These are phyloP conservation scores for Coniferiporia weirii DNA, from an alignment of 1,284 basidiomycete genomes.

Conservation along the genomic window DNA sequence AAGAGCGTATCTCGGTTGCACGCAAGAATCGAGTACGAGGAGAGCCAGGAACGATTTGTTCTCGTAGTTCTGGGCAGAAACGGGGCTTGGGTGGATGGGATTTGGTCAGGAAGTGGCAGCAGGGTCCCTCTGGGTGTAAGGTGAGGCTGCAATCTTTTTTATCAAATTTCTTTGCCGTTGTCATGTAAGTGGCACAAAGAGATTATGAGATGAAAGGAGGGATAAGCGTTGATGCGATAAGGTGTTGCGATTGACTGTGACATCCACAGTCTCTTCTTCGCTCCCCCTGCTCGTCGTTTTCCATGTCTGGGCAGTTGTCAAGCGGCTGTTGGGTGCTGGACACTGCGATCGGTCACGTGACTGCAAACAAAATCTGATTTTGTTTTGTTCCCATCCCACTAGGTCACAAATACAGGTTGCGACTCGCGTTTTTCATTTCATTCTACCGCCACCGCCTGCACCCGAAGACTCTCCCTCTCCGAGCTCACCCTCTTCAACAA, in stretches of 20 bases:
- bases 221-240: neutral
- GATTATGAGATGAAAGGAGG: neutral
- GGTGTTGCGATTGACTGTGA: neutral
- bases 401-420: constrained; percentile 99
- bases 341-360: constrained; percentile 10
- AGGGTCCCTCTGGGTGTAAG: constrained; percentile 78
- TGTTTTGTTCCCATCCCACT: constrained; percentile 16
- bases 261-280: neutral
- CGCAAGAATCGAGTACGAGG: constrained; percentile 91
- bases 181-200: constrained; percentile 7
- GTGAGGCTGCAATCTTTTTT: constrained; percentile 38
- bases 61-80: constrained; percentile 92
- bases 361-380: constrained; percentile 13
- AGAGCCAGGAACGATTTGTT: constrained; percentile 83
- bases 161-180: neutral
- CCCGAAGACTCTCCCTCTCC: constrained; percentile 74
- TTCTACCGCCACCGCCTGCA: constrained; percentile 73
- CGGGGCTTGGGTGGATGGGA: constrained; percentile 96
- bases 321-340: neutral
- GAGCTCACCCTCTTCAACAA: constrained; percentile 59
- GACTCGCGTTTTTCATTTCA: constrained; percentile 95
- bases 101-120: constrained; percentile 87
- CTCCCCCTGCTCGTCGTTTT: neutral
- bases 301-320: neutral
- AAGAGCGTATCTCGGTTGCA: constrained; percentile 97